Conservation (phyloP, 257 asterid species). For the Primulina eburnea region DNA sequence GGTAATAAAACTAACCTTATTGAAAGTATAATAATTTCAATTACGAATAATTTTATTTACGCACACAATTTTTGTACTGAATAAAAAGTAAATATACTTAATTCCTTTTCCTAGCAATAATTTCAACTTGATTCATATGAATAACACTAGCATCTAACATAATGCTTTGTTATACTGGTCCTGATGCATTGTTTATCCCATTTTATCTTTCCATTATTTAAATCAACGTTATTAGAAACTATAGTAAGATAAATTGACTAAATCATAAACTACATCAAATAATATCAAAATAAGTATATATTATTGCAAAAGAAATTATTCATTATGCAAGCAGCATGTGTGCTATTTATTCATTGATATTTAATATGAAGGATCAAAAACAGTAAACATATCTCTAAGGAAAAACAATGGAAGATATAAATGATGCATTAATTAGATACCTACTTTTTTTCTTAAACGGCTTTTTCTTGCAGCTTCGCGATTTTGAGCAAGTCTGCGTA, state of each 20-base stretch:
- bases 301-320: not conserved
- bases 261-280: not conserved
- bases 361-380: not conserved
- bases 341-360: not conserved
- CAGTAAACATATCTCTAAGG: slow-evolving; percentile 3
- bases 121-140: no score
- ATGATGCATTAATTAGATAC: slow-evolving; percentile 17
- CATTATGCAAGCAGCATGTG: not conserved
- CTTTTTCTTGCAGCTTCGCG: slow-evolving; percentile 99
- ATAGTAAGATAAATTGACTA: not conserved
- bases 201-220: not conserved
- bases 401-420: slow-evolving; percentile 10
- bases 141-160: not conserved
- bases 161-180: not conserved
- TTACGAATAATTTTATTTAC: not conserved
- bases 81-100: not conserved
- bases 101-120: not conserved
- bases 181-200: not conserved
- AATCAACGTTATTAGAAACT: not conserved
- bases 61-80: not conserved
- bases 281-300: no score
- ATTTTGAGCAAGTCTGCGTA: slow-evolving; percentile 98
- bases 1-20: not conserved
- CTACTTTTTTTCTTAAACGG: slow-evolving; percentile 82
- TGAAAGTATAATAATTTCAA: not conserved